A percentile compares a stretch with the other conserved stretches of the same genome.
phyloP scores from a whole-genome alignment of 305 asterid species.

The Euphrasia arctica region DNA sequence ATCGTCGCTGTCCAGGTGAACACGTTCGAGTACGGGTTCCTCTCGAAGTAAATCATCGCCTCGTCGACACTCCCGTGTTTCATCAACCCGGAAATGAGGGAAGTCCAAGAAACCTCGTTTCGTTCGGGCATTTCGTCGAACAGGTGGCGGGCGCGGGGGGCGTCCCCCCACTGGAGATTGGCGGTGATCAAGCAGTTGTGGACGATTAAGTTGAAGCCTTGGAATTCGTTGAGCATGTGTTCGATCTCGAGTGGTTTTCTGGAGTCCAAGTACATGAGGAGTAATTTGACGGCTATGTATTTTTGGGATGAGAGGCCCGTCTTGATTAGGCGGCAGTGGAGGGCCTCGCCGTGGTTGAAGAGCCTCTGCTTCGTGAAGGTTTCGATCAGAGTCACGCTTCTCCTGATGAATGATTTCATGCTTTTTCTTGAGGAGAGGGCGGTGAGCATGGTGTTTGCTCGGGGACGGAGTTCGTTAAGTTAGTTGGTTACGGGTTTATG shows the following conservation, averaged over 20 bases:
- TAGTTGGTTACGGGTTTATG: neutral
- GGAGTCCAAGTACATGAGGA: constrained; percentile 57
- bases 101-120: constrained; percentile 83
- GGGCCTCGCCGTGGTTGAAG: constrained; percentile 41
- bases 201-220: constrained; percentile 67
- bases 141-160: constrained; percentile 44
- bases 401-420: constrained; percentile 37
- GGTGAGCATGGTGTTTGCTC: constrained; percentile 21
- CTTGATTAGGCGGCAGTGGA: constrained; percentile 69
- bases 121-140: constrained; percentile 85
- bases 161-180: constrained; percentile 53
- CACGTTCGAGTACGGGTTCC: constrained; percentile 48
- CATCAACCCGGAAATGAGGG: constrained; percentile 61
- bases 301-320: constrained; percentile 57
- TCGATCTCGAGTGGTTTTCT: constrained; percentile 48
- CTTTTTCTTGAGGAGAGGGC: constrained; percentile 35
- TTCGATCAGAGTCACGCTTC: constrained; percentile 42
- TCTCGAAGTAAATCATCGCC: constrained; percentile 58
- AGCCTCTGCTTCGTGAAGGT: constrained; percentile 36
- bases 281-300: constrained; percentile 54
- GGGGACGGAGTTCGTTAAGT: constrained; percentile 18
- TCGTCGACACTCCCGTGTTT: constrained; percentile 50
- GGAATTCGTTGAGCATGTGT: constrained; percentile 64
- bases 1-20: constrained; percentile 71
- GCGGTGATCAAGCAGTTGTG: constrained; percentile 66